Base-by-base conservation (phyloP, 148 eudicot genomes). In the Polygonum aviculare region DNA sequence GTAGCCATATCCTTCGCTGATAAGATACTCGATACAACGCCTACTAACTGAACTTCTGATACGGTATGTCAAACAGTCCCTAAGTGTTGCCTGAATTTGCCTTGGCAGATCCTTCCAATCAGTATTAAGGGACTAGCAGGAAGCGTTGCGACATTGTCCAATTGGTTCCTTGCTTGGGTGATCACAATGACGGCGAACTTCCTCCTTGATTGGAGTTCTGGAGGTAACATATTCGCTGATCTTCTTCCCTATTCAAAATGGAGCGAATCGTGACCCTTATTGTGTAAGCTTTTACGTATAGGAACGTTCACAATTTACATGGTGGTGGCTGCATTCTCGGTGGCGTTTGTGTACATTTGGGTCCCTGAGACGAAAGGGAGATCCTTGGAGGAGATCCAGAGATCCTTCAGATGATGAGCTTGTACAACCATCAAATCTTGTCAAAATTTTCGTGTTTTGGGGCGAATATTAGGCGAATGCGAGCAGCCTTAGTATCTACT, bases 291-390 rank as follows among this genome's bases (percentile, higher is more conserved):
- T 52, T 1, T 0, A 16, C 57, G 26, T 55, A 31, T 51, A 91
- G 97, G 93, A 50, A 90, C 93, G 6, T 91, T 91, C 78, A 67
- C 83, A 49, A 82, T 91, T 45, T 91, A 91, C 77, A 84, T 84
- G 51, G 36, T 80, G 11, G 85, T 85, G 71, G 83, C 86, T 55
- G 88, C 87, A 10, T 89, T 88, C 44, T 84, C 89, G 2, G 72
- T 89, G 71, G 80, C 79, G 16, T 89, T 91, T 72, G 86, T 87
- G 80, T 50, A 65, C 47, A 75, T 88, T 39, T 89, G 91, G 90
- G 97, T 91, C 14, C 93, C 97, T 2, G 97, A 91, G 84, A 91
- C 97, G 15, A 89, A 91, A 79, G 93, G 93, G 65, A 88, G 84
- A 82, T 85, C 93, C 7, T 80, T 91, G 77, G 97, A 91, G 85